A percentile compares a stretch with the other conserved stretches of the same genome.
These are phyloP conservation scores for Boletus fagicola DNA, from an alignment of 768 basidiomycete genomes.

Conservation along the genomic window DNA sequence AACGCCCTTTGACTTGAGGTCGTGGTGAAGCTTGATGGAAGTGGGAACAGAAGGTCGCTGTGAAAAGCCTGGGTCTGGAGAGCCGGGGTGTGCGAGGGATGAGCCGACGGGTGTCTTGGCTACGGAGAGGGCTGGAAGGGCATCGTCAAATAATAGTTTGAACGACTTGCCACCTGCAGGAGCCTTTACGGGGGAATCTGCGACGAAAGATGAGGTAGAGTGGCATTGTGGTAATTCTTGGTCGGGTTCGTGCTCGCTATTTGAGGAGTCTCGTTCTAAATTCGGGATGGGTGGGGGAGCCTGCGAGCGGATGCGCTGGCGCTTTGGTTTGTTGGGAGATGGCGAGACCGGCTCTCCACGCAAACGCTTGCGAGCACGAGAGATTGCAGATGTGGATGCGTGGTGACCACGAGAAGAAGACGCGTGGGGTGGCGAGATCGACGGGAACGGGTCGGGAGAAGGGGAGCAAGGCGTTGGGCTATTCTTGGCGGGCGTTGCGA, in stretches of 20 bases:
- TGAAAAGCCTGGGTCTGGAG: background rate
- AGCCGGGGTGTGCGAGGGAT: background rate
- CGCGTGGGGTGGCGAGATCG: slow-evolving; percentile 25
- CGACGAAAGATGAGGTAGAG: slow-evolving; percentile 52
- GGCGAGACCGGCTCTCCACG: slow-evolving; percentile 83
- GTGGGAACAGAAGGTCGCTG: slow-evolving; percentile 1
- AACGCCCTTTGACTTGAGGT: slow-evolving; percentile 3
- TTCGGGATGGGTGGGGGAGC: slow-evolving; percentile 39
- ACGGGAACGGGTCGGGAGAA: slow-evolving; percentile 44
- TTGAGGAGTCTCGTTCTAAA: slow-evolving; percentile 25
- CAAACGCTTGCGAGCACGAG: slow-evolving; percentile 74
- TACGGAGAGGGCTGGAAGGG: slow-evolving; percentile 25
- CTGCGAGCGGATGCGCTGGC: slow-evolving; percentile 52
- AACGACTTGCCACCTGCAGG: slow-evolving; percentile 58
- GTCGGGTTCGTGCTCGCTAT: slow-evolving; percentile 39
- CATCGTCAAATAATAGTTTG: slow-evolving; percentile 65
- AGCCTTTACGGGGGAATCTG: slow-evolving; percentile 69
- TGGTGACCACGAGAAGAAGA: slow-evolving; percentile 20
- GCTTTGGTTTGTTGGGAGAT: slow-evolving; percentile 76
- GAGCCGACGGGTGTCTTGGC: slow-evolving; percentile 15
- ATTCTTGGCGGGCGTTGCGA: slow-evolving; percentile 43
- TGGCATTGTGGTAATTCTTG: slow-evolving; percentile 29
- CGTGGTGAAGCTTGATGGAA: background rate
- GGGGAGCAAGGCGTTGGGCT: slow-evolving; percentile 31
- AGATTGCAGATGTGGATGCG: slow-evolving; percentile 44